Evolutionary conservation across 257 asterid species (phyloP).

Genomic region (Eucommia ulmoides): DNA sequence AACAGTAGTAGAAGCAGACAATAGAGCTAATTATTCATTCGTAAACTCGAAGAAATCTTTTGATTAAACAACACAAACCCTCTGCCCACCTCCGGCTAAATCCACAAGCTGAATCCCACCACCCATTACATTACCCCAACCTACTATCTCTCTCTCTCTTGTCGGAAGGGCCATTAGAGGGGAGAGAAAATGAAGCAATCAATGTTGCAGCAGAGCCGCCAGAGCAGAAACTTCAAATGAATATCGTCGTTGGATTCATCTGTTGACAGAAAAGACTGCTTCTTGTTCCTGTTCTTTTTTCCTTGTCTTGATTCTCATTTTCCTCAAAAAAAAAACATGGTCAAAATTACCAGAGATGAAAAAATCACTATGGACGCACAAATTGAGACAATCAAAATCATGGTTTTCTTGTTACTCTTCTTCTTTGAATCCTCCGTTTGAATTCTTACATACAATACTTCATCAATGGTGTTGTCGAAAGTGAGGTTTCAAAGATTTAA

Average conservation of each 20-base stretch:
- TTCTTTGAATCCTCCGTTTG: slow-evolving; percentile 9
- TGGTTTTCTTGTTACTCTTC: slow-evolving; percentile 17
- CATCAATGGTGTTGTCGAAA: slow-evolving; percentile 30
- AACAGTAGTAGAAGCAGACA: too few relatives aligned
- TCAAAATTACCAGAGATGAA: slow-evolving; percentile 26
- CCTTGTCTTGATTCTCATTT: slow-evolving; percentile 12
- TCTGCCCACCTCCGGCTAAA: too few relatives aligned
- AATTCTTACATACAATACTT: slow-evolving; percentile 41
- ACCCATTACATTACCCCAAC: too few relatives aligned
- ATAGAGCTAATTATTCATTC: too few relatives aligned
- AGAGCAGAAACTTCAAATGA: slow-evolving; percentile 63
- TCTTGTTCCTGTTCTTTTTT: slow-evolving; percentile 25
- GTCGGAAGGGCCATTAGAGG: too few relatives aligned
- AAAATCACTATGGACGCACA: slow-evolving; percentile 37
- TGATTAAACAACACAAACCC: too few relatives aligned
- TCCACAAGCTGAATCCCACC: too few relatives aligned
- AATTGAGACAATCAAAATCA: slow-evolving; percentile 29
- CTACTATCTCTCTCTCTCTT: too few relatives aligned
- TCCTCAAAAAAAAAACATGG: too few relatives aligned
- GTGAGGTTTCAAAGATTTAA: slow-evolving; percentile 38
- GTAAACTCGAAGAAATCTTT: too few relatives aligned
- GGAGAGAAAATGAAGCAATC: too few relatives aligned
- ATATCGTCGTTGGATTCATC: slow-evolving; percentile 54
- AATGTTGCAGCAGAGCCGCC: slow-evolving; percentile 76
- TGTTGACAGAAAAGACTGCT: slow-evolving; percentile 38